Base-by-base conservation (phyloP, 768 basidiomycete species). In the Boletus rubropictus region DNA sequence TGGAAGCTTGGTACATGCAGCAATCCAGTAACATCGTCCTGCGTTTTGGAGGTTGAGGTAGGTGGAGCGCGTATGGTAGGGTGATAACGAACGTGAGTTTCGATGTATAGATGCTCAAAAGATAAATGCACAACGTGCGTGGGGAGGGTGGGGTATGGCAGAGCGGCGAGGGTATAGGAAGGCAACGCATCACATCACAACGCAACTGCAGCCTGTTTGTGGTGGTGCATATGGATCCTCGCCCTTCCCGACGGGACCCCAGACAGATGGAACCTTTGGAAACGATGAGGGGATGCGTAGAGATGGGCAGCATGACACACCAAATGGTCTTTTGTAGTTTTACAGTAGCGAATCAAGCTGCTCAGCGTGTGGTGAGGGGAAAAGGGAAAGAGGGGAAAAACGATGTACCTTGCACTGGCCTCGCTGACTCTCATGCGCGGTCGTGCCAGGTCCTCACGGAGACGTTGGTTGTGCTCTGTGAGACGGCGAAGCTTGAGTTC, bases 401-500 rank as follows among this genome's bases (percentile, higher is more conserved):
- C 7, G 33, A 15, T 20, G 53, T 57, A 91, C 91, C 83, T 89
- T 56, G 85, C 75, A 61, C 84, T 86, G 32, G 94, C 94, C 69
- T 96, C 92, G 62, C 90, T 93, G 52, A 97, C 88, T 56, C 86
- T 74, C 59, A 93, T 81, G 61, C 94, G 76, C n/a, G 91, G 90
- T 55, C 93, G 72, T 36, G 84, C 81, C 51, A 97, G 71, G 67
- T 97, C 94, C 63, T 96, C 94, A 60, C 84, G 75, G 62, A 96
- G 68, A 54, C 94, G 78, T 65, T 89, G 84, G 62, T 95, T 97
- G 72, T 96, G 92, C 71, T 97, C 94, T 42, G 85, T 88, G 63
- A 97, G 73, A 33, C 94, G 77, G 31, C 93, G 82, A 53, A 96
- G 83, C 79, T 95, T 96, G 64, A 96, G 86, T 78, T 96, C 94